These are phyloP conservation scores for Sutorius australiensis DNA, from an alignment of 768 basidiomycete species.

Conservation along the genomic window DNA sequence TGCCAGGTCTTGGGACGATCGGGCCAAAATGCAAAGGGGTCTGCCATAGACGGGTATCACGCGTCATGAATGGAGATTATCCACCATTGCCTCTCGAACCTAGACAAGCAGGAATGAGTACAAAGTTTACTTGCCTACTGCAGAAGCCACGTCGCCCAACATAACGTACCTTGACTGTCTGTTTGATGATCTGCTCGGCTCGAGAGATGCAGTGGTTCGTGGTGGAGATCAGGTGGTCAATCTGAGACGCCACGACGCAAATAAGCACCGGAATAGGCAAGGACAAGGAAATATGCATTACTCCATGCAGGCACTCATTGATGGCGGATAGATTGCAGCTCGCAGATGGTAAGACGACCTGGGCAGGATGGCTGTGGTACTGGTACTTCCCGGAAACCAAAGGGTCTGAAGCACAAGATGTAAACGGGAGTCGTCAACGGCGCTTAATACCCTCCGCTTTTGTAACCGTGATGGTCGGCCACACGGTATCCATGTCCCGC, in stretches of 20 bases:
- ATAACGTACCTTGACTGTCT: slow-evolving; percentile 49
- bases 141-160: background rate
- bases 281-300: slow-evolving; percentile 32
- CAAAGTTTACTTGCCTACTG: background rate
- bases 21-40: slow-evolving; percentile 21
- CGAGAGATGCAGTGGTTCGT: slow-evolving; percentile 54
- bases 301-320: slow-evolving; percentile 49
- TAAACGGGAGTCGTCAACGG: slow-evolving; percentile 8
- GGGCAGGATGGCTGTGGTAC: slow-evolving; percentile 35
- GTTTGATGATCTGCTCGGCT: slow-evolving; percentile 52
- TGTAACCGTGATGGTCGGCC: slow-evolving; percentile 19
- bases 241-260: slow-evolving; percentile 32
- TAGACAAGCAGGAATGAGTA: slow-evolving; percentile 14
- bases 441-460: slow-evolving; percentile 21
- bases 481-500: slow-evolving; percentile 9
- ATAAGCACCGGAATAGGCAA: slow-evolving; percentile 8
- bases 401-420: slow-evolving; percentile 5
- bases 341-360: slow-evolving; percentile 49
- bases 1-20: slow-evolving; percentile 21
- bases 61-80: slow-evolving; percentile 38
- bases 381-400: slow-evolving; percentile 36
- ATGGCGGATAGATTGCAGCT: slow-evolving; percentile 56
- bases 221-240: slow-evolving; percentile 52
- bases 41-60: slow-evolving; percentile 19
- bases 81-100: slow-evolving; percentile 50